Evolutionary conservation across 345 rosid genomes (phyloP).

Genomic region (Luvunga scandens): DNA sequence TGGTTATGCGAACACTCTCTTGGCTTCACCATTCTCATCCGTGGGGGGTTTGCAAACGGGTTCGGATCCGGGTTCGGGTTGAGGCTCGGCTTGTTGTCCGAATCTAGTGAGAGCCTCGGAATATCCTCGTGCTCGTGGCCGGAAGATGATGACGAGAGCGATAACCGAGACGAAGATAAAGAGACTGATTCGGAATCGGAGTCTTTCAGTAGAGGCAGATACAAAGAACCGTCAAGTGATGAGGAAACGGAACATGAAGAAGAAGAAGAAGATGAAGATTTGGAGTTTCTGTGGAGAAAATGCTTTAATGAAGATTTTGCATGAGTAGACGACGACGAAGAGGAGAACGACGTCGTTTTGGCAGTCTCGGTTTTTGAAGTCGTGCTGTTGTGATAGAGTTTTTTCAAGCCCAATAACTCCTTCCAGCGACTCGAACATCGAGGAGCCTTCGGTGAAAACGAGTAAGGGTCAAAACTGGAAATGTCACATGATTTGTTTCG

Average conservation of each 20-base stretch:
- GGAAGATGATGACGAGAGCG: slow-evolving; percentile 89
- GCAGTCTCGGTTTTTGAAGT: slow-evolving; percentile 26
- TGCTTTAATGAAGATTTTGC: slow-evolving; percentile 54
- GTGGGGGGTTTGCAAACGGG: slow-evolving; percentile 58
- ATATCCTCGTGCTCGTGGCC: slow-evolving; percentile 85
- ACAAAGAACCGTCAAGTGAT: slow-evolving; percentile 41
- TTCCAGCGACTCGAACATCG: slow-evolving; percentile 93
- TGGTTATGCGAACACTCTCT: slow-evolving; percentile 26
- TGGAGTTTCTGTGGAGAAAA: slow-evolving; percentile 67
- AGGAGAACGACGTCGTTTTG: slow-evolving; percentile 19
- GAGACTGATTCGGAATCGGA: slow-evolving; percentile 65
- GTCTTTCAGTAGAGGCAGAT: slow-evolving; percentile 66
- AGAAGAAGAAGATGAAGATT: slow-evolving; percentile 29
- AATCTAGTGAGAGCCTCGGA: slow-evolving; percentile 75
- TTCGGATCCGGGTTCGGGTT: slow-evolving; percentile 40
- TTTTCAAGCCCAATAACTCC: slow-evolving; percentile 78
- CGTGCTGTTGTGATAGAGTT: slow-evolving; percentile 38
- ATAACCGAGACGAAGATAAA: slow-evolving; percentile 69
- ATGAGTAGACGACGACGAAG: slow-evolving; percentile 26
- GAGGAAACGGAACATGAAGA: slow-evolving; percentile 27
- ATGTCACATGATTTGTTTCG: slow-evolving; percentile 37
- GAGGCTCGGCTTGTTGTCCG: slow-evolving; percentile 52
- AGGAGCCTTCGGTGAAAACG: slow-evolving; percentile 80
- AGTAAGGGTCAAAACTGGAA: slow-evolving; percentile 39
- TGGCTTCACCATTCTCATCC: slow-evolving; percentile 68